These are phyloP conservation scores for Isoetes taiwanensis DNA, from an alignment of 75 land plant genomes.

Conservation along the genomic window DNA sequence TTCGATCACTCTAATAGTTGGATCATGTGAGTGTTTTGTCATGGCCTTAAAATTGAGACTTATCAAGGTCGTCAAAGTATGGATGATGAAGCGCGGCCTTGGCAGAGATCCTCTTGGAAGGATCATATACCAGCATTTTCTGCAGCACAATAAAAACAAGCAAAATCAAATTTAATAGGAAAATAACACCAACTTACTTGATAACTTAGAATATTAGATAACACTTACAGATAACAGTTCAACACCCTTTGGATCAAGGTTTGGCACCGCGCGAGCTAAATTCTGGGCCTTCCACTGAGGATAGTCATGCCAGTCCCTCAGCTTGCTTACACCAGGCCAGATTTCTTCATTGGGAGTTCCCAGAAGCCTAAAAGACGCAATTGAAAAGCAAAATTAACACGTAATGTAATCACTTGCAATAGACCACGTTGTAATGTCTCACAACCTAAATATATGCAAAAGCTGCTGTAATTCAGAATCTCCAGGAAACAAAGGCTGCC, in stretches of 20 bases:
- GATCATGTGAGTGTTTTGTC: no score
- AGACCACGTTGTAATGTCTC: no score
- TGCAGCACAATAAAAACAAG: conserved; percentile 25
- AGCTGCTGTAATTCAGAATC: conserved; percentile 83
- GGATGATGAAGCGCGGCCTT: conserved; percentile 84
- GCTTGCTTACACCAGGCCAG: conserved; percentile 82
- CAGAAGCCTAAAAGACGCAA: conserved; percentile 41
- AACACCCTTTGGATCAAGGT: conserved; percentile 1
- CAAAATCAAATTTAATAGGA: no score
- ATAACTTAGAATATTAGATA: no score
- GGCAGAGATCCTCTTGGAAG: conserved; percentile 71
- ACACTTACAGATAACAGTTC: neutral
- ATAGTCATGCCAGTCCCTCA: conserved; percentile 93
- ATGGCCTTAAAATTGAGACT: conserved; percentile 57
- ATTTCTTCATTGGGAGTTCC: conserved; percentile 83
- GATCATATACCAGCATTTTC: conserved; percentile 79
- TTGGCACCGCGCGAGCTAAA: neutral
- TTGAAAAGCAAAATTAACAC: no score
- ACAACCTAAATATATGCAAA: conserved; percentile 71
- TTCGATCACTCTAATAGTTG: no score
- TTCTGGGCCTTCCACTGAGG: conserved; percentile 67
- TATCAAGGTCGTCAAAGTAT: conserved; percentile 73
- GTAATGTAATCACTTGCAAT: no score
- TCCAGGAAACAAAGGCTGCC: conserved; percentile 60
- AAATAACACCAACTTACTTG: no score